phyloP scores from a whole-genome alignment of 352 stramenopile species.

The Phytophthora lateralis region DNA sequence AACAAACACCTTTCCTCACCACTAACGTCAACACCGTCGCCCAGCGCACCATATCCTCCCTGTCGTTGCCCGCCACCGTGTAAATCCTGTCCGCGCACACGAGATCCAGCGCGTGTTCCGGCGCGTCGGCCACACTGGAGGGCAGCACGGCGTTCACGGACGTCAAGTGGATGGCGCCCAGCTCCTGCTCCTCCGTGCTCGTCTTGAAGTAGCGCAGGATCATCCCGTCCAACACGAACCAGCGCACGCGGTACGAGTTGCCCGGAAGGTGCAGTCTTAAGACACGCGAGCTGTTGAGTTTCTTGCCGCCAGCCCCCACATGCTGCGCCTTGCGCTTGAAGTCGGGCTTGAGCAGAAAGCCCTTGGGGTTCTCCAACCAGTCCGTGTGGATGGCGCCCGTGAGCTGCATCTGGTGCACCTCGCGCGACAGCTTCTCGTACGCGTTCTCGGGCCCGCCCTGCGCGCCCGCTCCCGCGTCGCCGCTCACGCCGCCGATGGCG shows the following conservation, averaged over 20 bases:
- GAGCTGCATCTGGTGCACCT: slow-evolving; percentile 91
- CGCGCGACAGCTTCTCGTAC: slow-evolving; percentile 90
- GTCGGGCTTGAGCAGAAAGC: slow-evolving; percentile 87
- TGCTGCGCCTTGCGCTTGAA: slow-evolving; percentile 90
- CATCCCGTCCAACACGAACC: slow-evolving; percentile 91
- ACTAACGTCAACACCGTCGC: slow-evolving; percentile 87
- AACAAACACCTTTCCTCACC: slow-evolving; percentile 28
- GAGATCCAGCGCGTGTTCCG: slow-evolving; percentile 84
- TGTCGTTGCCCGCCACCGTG: slow-evolving; percentile 83
- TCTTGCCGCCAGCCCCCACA: slow-evolving; percentile 85
- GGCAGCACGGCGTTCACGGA: slow-evolving; percentile 88
- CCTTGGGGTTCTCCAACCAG: slow-evolving; percentile 91
- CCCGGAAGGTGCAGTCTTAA: slow-evolving; percentile 81
- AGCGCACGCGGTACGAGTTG: slow-evolving; percentile 80
- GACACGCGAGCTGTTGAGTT: slow-evolving; percentile 80
- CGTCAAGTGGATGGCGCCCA: slow-evolving; percentile 87
- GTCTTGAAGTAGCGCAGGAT: slow-evolving; percentile 90
- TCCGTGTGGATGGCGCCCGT: slow-evolving; percentile 89
- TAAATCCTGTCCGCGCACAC: slow-evolving; percentile 88
- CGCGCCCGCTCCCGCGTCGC: slow-evolving; percentile 30
- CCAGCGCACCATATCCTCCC: slow-evolving; percentile 91
- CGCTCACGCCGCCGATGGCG: slow-evolving; percentile 44
- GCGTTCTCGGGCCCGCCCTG: slow-evolving; percentile 66
- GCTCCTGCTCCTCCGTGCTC: slow-evolving; percentile 85
- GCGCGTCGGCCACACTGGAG: slow-evolving; percentile 88